Base-by-base conservation (phyloP, 2,329 filamentous ascomycete genomes). In the Cladophialophora chaetospira region DNA sequence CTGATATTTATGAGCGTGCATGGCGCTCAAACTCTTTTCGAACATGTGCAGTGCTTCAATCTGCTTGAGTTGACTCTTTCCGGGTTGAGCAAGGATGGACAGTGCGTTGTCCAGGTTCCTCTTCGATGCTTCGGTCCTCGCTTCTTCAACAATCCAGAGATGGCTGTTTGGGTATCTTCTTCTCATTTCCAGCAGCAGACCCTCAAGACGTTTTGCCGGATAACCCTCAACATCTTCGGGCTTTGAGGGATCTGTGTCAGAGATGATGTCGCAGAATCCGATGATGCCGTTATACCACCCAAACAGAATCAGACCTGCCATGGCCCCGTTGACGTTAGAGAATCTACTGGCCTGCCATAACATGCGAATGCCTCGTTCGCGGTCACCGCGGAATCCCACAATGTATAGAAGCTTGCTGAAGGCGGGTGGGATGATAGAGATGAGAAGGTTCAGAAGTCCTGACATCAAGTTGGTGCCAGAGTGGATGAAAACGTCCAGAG, bases 341-440 rank as follows among this genome's bases (percentile, higher is more conserved):
- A 92, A 94, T 47, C 86, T 85, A 19, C 90, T 91, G 10, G 91
- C 89, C 69, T 89, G 86, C 94, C 94, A 99, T 3, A 99, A 83
- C 83, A 97, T 88, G 35, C 82, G 79, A 28, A 97, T 80, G 8
- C 92, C 94, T 35, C 87, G 82, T 60, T 90, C 85, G 40, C 92
- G 87, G 70, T 97, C 92, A 28, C 94, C 94, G 60, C 84, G 86
- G 75, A 97, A 97, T 1, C 94, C 94, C 26, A 97, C 88, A 38
- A 97, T 87, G 57, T 87, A 89, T 3, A 97, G 79, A 1, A 99
- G 82, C 54, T 85, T 88, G n/a, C 84, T 88, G 71, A 97, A 96
- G 0, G 92, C 85, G 0, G 94, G 94, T 0, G 94, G 95, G 0
- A 97, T 86, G 76, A 97, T 88, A 10, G 91, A 95, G n/a, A 97